Evolutionary conservation across 371 early-diverging fungal genomes (phyloP).

Genomic region (Nematocida sp.): DNA sequence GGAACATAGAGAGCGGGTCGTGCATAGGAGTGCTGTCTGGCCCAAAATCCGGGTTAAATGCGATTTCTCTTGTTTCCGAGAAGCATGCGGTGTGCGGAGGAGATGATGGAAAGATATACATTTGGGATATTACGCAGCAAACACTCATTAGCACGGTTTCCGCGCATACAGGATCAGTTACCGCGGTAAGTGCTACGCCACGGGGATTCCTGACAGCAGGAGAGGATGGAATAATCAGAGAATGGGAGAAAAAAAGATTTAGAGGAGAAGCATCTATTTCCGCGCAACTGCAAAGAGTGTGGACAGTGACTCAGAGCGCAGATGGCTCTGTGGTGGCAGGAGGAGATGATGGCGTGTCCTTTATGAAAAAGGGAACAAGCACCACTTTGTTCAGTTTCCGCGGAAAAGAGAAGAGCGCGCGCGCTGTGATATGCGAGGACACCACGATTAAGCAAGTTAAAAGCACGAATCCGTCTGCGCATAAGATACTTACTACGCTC

Average conservation of each 20-base stretch:
- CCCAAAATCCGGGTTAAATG: slow-evolving; percentile 44
- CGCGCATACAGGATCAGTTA: slow-evolving; percentile 64
- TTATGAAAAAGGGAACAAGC: slow-evolving; percentile 32
- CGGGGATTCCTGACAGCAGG: slow-evolving; percentile 54
- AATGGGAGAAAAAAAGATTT: slow-evolving; percentile 59
- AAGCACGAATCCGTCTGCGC: slow-evolving; percentile 1
- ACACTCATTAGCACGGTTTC: slow-evolving; percentile 51
- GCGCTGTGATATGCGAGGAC: slow-evolving; percentile 27
- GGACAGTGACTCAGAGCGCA: slow-evolving; percentile 51
- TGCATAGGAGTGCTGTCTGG: slow-evolving; percentile 52
- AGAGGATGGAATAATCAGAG: slow-evolving; percentile 59
- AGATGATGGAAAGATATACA: slow-evolving; percentile 60
- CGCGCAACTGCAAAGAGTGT: slow-evolving; percentile 55
- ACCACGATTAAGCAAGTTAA: slow-evolving; percentile 40
- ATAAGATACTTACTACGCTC: slow-evolving; percentile 17
- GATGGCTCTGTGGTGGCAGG: slow-evolving; percentile 53
- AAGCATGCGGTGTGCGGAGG: slow-evolving; percentile 59
- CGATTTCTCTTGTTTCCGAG: slow-evolving; percentile 43
- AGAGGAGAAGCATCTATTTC: slow-evolving; percentile 45
- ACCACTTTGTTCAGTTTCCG: slow-evolving; percentile 16
- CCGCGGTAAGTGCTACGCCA: slow-evolving; percentile 22
- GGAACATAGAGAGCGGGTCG: slow-evolving; percentile 52
- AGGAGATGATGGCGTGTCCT: slow-evolving; percentile 62
- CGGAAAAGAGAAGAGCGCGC: not conserved
- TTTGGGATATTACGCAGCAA: slow-evolving; percentile 55